Base-by-base conservation (phyloP, 2,329 filamentous ascomycete species). In the Lachnellula willkommii region DNA sequence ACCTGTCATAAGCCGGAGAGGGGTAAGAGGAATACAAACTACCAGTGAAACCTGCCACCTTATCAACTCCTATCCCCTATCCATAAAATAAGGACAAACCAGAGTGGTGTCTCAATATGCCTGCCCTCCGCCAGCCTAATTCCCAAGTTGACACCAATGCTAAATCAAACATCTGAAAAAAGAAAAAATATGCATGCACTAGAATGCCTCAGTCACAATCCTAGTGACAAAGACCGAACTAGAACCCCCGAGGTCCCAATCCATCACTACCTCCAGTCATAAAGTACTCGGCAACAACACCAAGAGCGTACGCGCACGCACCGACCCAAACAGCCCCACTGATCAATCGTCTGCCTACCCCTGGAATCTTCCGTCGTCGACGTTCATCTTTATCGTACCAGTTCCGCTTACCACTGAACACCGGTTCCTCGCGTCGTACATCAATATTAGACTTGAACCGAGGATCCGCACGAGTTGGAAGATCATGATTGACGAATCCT, bases 401-500 rank as follows among this genome's bases (percentile, higher is more conserved):
- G 14, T 67, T 66, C 28, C 65, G 67, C 24, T 70, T 70, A 11
- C 75, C 75, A 54, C 74, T 76, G 60, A 78, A 79, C 24, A 77
- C 75, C 1, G 73, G 70, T 59, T 80, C 77, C 52, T 80, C 75
- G 20, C 74, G 71, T 6, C 72, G 69, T 7, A 77, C 72, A 52
- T 77, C 71, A 50, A 75, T 74, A 56, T 72, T 73, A 40, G 75
- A 74, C 48, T 71, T 71, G 66, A 76, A 74, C 36, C 72, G 69
- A 12, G 73, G 69, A 9, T 72, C 70, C 11, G 67, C 60, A 39
- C 68, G 46, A 67, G 61, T n/a, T 60, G 66, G 39, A 68, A 73
- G 45, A 58, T 84, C 79, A 61, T 84, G 81, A 60, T 84, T 85
- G 45, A 87, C 79, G 63, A 84, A 87, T 0, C 83, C 84, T 1